phyloP scores from a whole-genome alignment of 257 asterid species.

The Petrea volubilis region DNA sequence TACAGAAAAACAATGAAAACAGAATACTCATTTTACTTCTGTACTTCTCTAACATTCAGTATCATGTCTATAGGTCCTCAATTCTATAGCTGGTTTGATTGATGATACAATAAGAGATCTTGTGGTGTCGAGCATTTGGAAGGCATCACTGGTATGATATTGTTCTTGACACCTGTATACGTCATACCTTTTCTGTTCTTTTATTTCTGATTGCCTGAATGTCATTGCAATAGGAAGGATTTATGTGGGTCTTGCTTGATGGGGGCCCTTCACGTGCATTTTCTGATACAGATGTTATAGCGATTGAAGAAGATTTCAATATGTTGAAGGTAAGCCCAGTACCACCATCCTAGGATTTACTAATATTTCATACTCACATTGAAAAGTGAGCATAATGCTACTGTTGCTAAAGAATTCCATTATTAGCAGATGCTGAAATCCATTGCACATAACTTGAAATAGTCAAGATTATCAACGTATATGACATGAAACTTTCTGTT shows the following conservation, averaged over 20 bases:
- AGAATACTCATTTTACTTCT: neutral
- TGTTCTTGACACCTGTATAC: slow-evolving; percentile 23
- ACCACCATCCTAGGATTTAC: slow-evolving; percentile 7
- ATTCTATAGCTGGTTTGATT: slow-evolving; percentile 65
- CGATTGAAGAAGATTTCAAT: slow-evolving; percentile 87
- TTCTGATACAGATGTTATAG: slow-evolving; percentile 67
- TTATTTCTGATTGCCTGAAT: slow-evolving; percentile 26
- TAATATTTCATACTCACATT: neutral
- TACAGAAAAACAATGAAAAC: neutral
- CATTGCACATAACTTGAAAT: neutral
- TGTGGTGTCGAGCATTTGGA: slow-evolving; percentile 80
- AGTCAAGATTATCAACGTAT: neutral
- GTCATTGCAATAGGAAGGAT: slow-evolving; percentile 75
- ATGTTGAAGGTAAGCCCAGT: slow-evolving; percentile 62
- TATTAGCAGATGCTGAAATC: neutral
- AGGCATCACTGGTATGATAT: slow-evolving; percentile 70
- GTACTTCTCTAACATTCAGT: slow-evolving; percentile 19
- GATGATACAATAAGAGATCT: slow-evolving; percentile 81
- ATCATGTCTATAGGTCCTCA: slow-evolving; percentile 70
- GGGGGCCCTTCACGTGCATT: slow-evolving; percentile 97
- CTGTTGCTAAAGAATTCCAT: neutral
- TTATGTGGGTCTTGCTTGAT: slow-evolving; percentile 88
- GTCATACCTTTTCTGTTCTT: slow-evolving; percentile 6
- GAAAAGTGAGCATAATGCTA: neutral
- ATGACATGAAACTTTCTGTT: neutral